These are phyloP conservation scores for Lipomyces kockii DNA, from an alignment of 805 yeast species.

Conservation along the genomic window DNA sequence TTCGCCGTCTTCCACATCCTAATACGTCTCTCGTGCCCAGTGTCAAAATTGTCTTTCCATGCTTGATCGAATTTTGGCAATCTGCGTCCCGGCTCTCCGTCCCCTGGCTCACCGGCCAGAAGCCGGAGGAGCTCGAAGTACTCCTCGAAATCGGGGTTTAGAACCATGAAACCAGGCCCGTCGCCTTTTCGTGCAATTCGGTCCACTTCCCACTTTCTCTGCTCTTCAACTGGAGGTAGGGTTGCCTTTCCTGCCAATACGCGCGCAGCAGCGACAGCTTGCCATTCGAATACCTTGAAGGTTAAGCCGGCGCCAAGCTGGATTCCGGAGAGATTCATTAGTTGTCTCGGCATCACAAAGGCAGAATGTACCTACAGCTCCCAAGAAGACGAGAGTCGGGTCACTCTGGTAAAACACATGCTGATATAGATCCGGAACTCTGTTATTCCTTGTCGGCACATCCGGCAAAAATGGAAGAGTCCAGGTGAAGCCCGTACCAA, in stretches of 20 bases:
- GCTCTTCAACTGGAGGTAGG: constrained; percentile 1
- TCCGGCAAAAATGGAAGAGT: constrained; percentile 1
- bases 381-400: constrained; percentile 1
- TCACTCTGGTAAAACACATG: neutral
- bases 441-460: constrained; percentile 1
- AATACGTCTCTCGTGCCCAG: constrained; percentile 3
- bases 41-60: neutral
- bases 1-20: constrained; percentile 1
- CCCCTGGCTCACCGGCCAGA: constrained; percentile 2
- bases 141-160: constrained; percentile 3
- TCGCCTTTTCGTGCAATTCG: constrained; percentile 1
- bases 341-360: neutral
- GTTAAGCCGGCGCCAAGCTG: constrained; percentile 1
- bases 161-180: constrained; percentile 1
- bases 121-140: neutral
- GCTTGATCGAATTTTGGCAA: neutral
- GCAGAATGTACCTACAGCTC: constrained; percentile 1
- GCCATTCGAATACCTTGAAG: constrained; percentile 2
- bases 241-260: constrained; percentile 1
- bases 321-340: neutral
- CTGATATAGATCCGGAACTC: constrained; percentile 1
- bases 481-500: constrained; percentile 1
- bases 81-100: neutral
- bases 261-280: neutral
- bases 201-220: constrained; percentile 1